Evolutionary conservation across 306 rosid genomes (phyloP).

Genomic region (Ormosia semicastrata): DNA sequence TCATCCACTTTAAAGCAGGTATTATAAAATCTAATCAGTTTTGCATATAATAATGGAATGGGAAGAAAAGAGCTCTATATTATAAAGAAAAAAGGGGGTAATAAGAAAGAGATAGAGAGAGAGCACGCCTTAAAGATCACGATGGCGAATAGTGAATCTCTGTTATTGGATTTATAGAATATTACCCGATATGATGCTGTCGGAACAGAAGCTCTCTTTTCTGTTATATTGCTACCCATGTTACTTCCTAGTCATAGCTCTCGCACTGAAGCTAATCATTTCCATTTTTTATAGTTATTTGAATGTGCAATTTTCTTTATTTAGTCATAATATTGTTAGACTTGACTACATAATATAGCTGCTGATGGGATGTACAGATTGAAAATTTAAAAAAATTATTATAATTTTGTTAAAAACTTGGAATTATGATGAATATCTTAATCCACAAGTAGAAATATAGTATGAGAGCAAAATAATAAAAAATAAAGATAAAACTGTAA

Average conservation of each 20-base stretch:
- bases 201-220: constrained; percentile 54
- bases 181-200: constrained; percentile 46
- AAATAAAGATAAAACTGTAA: not conserved
- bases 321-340: not conserved
- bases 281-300: not conserved
- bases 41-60: constrained; percentile 32
- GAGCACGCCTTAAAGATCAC: constrained; percentile 25
- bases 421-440: not conserved
- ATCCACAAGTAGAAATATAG: not conserved
- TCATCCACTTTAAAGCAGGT: constrained; percentile 42
- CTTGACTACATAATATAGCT: not conserved
- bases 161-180: constrained; percentile 29
- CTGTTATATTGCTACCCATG: constrained; percentile 22
- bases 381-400: not conserved
- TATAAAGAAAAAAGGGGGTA: not conserved
- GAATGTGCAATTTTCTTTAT: not conserved
- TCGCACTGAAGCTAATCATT: not conserved
- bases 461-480: not conserved
- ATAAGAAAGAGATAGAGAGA: constrained; percentile 8
- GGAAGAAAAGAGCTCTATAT: constrained; percentile 10
- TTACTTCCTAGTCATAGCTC: not conserved
- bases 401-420: not conserved
- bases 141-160: constrained; percentile 19
- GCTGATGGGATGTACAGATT: not conserved
- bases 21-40: not conserved